Evolutionary conservation across 257 asterid genomes (phyloP).

Genomic region (Scutellaria minor): DNA sequence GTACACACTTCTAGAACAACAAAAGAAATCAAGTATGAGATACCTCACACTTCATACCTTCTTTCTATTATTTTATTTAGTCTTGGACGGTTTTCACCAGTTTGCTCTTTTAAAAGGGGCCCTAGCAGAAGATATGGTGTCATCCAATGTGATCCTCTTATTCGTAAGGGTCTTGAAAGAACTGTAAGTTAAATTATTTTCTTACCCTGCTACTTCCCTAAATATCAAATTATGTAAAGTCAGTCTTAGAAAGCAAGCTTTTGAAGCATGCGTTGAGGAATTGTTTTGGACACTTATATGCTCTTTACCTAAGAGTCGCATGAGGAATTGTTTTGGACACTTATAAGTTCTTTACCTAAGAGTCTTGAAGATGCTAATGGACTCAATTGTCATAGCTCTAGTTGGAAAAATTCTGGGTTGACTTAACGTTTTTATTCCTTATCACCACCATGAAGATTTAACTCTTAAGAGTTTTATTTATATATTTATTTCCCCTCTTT

Average conservation of each 20-base stretch:
- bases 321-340: conserved; percentile 28
- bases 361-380: conserved; percentile 22
- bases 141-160: conserved; percentile 82
- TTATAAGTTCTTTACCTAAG: conserved; percentile 22
- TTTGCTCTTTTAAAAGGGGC: conserved; percentile 51
- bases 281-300: conserved; percentile 24
- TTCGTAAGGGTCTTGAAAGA: conserved; percentile 85
- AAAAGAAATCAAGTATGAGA: conserved; percentile 59
- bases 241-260: conserved; percentile 22
- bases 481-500: neutral
- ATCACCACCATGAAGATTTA: conserved; percentile 25
- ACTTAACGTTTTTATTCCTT: neutral
- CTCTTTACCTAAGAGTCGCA: conserved; percentile 30
- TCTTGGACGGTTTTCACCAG: conserved; percentile 35
- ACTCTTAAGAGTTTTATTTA: conserved; percentile 13
- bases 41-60: conserved; percentile 17
- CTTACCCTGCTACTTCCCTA: conserved; percentile 14
- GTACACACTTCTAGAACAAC: conserved; percentile 61
- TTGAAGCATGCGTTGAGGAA: conserved; percentile 22
- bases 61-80: conserved; percentile 31
- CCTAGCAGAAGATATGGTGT: conserved; percentile 78
- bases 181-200: conserved; percentile 57
- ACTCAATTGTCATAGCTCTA: conserved; percentile 10
- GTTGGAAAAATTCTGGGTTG: neutral
- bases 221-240: conserved; percentile 10